A percentile compares a stretch with the other conserved stretches of the same genome.
Evolutionary conservation across 192 early-diverging fungal species (phyloP).

Genomic region (Backusella luteola): DNA sequence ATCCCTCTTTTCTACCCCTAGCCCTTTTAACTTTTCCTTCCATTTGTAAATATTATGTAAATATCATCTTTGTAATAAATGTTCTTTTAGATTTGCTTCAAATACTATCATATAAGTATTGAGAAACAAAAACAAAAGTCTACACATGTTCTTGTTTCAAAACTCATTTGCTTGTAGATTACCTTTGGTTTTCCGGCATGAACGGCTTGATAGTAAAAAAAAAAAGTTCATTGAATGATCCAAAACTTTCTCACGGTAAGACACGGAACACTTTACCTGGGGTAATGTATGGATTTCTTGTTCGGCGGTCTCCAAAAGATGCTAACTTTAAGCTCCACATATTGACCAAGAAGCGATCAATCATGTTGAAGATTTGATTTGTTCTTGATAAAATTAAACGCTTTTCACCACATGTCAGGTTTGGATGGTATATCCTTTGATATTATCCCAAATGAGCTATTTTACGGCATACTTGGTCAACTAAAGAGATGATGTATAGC

Average conservation of each 20-base stretch:
- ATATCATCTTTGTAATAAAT: neutral
- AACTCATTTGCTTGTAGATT: neutral
- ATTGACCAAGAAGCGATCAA: neutral
- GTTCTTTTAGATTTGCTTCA: neutral
- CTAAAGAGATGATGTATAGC: too few species aligned
- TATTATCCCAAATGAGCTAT: too few species aligned
- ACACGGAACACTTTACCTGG: neutral
- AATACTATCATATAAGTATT: neutral
- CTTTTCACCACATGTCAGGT: neutral
- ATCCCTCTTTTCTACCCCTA: neutral
- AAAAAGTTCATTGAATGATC: neutral
- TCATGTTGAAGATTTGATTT: neutral
- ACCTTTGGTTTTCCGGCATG: neutral
- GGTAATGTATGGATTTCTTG: too few species aligned
- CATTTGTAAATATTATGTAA: conserved; percentile 1
- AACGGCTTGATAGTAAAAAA: neutral
- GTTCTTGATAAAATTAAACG: neutral
- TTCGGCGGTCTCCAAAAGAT: too few species aligned
- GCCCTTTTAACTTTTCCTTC: neutral
- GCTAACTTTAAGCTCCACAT: neutral
- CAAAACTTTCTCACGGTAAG: neutral
- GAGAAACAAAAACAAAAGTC: neutral
- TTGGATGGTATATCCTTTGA: neutral
- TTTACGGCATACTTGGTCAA: too few species aligned
- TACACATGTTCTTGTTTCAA: neutral